A percentile compares a stretch with the other conserved stretches of the same genome.
Conservation (phyloP, 2,329 filamentous ascomycete species). For the Nothophaeocryptopus gaeumannii region DNA sequence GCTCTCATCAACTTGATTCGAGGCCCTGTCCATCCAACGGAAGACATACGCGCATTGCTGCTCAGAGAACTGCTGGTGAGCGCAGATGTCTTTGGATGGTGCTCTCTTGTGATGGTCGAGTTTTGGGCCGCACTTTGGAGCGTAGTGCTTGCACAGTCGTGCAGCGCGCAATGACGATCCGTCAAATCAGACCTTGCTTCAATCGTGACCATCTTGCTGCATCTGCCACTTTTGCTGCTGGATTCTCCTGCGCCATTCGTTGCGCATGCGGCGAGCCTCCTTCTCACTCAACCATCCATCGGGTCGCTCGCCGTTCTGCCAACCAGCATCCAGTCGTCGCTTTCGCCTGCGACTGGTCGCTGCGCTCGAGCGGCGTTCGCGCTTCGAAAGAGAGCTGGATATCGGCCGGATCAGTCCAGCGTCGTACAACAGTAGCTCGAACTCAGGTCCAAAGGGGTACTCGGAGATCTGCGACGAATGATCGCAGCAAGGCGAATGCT, state of each 20-base stretch:
- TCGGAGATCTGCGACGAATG: slow-evolving; percentile 45
- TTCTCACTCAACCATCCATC: slow-evolving; percentile 33
- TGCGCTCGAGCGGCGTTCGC: slow-evolving; percentile 11
- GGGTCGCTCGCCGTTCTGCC: slow-evolving; percentile 36
- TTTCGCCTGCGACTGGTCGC: slow-evolving; percentile 19
- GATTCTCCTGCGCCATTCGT: slow-evolving; percentile 20
- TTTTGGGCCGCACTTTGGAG: too few relatives aligned
- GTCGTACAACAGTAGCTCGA: slow-evolving; percentile 33
- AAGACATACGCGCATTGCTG: too few relatives aligned
- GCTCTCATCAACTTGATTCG: too few relatives aligned
- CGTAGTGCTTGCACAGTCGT: too few relatives aligned
- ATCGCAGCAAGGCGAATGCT: slow-evolving; percentile 68
- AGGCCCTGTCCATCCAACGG: too few relatives aligned
- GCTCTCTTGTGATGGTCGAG: too few relatives aligned
- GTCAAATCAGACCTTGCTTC: too few relatives aligned
- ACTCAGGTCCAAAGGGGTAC: slow-evolving; percentile 36
- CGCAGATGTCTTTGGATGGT: too few relatives aligned
- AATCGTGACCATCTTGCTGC: too few relatives aligned
- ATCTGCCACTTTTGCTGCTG: slow-evolving; percentile 1
- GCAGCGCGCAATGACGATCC: too few relatives aligned
- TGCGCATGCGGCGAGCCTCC: slow-evolving; percentile 28
- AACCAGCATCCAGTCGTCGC: slow-evolving; percentile 29
- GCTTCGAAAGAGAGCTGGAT: slow-evolving; percentile 5
- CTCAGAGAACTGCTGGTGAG: too few relatives aligned
- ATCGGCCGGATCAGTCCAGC: slow-evolving; percentile 28